Evolutionary conservation across 2,329 filamentous ascomycete genomes (phyloP).

Genomic region (Pseudogymnoascus sp.): DNA sequence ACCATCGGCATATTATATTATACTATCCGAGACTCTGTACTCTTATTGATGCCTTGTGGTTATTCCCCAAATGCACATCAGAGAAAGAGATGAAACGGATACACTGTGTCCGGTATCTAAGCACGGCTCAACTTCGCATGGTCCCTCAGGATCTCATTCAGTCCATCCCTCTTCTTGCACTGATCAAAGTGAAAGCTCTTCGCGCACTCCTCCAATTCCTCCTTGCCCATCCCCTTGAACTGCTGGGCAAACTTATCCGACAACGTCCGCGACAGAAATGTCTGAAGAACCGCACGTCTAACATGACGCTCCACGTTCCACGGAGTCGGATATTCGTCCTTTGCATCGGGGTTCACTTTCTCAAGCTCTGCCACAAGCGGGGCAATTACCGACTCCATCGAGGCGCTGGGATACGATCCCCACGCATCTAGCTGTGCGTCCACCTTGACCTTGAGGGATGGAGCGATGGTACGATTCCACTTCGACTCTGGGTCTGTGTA

Average conservation of each 20-base stretch:
- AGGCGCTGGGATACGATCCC: constrained; percentile 32
- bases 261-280: constrained; percentile 13
- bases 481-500: constrained; percentile 37
- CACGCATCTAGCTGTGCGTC: constrained; percentile 44
- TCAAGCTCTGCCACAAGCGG: constrained; percentile 24
- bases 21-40: not conserved
- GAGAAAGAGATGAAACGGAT: not conserved
- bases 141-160: constrained; percentile 34
- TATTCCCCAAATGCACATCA: not conserved
- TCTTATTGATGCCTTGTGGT: not conserved
- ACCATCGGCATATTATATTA: not conserved
- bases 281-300: constrained; percentile 12
- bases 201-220: constrained; percentile 39
- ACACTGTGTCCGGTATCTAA: not conserved
- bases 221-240: constrained; percentile 40
- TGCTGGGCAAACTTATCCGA: constrained; percentile 43
- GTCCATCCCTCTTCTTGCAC: constrained; percentile 40
- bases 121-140: constrained; percentile 9
- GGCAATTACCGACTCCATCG: constrained; percentile 28
- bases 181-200: constrained; percentile 46
- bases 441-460: constrained; percentile 48
- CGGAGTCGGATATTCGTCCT: constrained; percentile 21
- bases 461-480: constrained; percentile 42
- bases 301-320: constrained; percentile 23
- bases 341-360: constrained; percentile 18